phyloP scores from a whole-genome alignment of 2,329 filamentous ascomycete species.

The Colletotrichum coccodes region DNA sequence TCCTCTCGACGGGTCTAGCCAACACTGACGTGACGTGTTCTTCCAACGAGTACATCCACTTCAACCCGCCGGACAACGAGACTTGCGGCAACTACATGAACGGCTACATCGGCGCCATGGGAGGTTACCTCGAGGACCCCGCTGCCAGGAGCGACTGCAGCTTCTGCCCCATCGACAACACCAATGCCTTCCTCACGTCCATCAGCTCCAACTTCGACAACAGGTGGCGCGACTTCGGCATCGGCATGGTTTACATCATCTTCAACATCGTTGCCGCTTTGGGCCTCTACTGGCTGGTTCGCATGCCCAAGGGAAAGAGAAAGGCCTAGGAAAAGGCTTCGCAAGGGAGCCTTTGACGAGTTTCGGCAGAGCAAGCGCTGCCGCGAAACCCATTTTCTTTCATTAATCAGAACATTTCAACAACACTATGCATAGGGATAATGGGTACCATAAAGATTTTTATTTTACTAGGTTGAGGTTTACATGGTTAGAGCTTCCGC shows the following conservation, averaged over 20 bases:
- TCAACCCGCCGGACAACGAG: conserved; percentile 58
- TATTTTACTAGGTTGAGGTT: background rate
- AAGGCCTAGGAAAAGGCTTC: conserved; percentile 1
- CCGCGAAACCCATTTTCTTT: background rate
- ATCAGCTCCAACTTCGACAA: conserved; percentile 57
- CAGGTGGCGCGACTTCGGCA: conserved; percentile 65
- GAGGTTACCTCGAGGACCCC: conserved; percentile 59
- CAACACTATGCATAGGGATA: background rate
- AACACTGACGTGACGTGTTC: conserved; percentile 38
- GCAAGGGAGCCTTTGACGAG: background rate
- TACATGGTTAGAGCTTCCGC: background rate
- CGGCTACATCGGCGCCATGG: conserved; percentile 50
- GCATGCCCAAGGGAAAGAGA: conserved; percentile 43
- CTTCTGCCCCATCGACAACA: conserved; percentile 51
- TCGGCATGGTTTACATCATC: conserved; percentile 62
- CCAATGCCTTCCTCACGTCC: conserved; percentile 48
- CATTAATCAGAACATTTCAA: background rate
- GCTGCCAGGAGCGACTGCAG: conserved; percentile 53
- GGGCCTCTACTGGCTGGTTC: conserved; percentile 56
- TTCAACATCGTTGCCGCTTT: conserved; percentile 60
- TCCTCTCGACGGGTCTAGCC: conserved; percentile 53
- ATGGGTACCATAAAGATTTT: background rate
- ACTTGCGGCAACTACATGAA: conserved; percentile 61
- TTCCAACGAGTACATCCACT: conserved; percentile 59
- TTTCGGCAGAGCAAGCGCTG: background rate